Evolutionary conservation across 257 asterid species (phyloP).

Genomic region (Penstemon eatonii): DNA sequence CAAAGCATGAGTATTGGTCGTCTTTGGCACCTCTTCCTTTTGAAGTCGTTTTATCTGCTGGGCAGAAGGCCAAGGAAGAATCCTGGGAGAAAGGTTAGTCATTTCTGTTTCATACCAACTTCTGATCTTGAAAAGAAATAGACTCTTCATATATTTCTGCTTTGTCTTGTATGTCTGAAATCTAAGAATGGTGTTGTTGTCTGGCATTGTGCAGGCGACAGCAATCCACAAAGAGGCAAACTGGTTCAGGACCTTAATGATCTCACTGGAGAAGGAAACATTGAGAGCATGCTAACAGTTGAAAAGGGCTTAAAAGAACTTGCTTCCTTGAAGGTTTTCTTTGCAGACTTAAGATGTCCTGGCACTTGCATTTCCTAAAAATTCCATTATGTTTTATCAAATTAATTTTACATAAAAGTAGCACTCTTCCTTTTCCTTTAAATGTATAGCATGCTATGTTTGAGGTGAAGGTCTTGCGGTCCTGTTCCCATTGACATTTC

Average conservation of each 20-base stretch:
- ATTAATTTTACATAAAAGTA: constrained; percentile 22
- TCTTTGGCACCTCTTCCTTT: constrained; percentile 96
- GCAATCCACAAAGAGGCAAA: constrained; percentile 54
- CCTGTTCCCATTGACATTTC: constrained; percentile 15
- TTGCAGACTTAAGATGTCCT: constrained; percentile 1
- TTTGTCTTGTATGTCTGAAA: constrained; percentile 18
- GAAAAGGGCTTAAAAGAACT: constrained; percentile 96
- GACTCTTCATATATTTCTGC: constrained; percentile 5
- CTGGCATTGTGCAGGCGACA: constrained; percentile 53
- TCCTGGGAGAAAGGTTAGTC: constrained; percentile 69
- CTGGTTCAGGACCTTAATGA: constrained; percentile 75
- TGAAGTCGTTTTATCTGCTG: constrained; percentile 92
- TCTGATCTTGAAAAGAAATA: constrained; percentile 26
- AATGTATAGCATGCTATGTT: constrained; percentile 21
- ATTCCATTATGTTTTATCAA: constrained; percentile 6
- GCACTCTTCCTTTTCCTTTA: constrained; percentile 19
- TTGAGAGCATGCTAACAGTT: constrained; percentile 92
- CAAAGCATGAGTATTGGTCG: constrained; percentile 93
- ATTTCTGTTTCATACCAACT: constrained; percentile 26
- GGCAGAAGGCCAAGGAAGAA: constrained; percentile 95
- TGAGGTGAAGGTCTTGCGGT: constrained; percentile 25
- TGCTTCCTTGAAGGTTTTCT: constrained; percentile 77
- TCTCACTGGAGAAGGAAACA: constrained; percentile 92
- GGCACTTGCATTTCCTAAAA: constrained; percentile 7
- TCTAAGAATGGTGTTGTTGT: constrained; percentile 11